Evolutionary conservation across 257 asterid species (phyloP).

Genomic region (Plantago major): DNA sequence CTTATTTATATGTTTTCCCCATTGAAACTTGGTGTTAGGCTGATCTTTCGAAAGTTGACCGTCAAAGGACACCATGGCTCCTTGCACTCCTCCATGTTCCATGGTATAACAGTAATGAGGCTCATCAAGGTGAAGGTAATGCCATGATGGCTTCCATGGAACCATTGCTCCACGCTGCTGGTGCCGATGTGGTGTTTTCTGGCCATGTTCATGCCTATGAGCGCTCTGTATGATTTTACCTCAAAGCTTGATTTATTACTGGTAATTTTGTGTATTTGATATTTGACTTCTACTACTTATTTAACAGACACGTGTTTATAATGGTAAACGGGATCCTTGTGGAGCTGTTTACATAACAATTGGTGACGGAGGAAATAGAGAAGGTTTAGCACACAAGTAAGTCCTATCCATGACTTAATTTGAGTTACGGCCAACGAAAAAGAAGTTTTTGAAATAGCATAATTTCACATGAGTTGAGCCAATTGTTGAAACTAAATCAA

Average conservation of each 20-base stretch:
- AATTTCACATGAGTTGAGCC: background rate
- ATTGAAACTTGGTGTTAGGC: conserved; percentile 39
- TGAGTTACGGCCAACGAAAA: background rate
- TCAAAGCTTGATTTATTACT: background rate
- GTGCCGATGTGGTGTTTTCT: conserved; percentile 60
- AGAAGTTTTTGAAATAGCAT: background rate
- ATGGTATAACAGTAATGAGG: conserved; percentile 87
- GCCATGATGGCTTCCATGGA: conserved; percentile 81
- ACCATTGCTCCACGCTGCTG: conserved; percentile 66
- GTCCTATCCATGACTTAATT: conserved; percentile 17
- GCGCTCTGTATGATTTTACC: conserved; percentile 57
- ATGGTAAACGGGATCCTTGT: conserved; percentile 55
- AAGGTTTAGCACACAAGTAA: conserved; percentile 78
- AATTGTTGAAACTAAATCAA: background rate
- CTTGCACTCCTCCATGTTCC: conserved; percentile 77
- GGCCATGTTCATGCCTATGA: conserved; percentile 99
- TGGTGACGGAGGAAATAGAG: conserved; percentile 95
- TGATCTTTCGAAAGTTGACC: conserved; percentile 70
- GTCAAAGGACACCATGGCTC: conserved; percentile 76
- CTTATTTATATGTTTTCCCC: conserved; percentile 8
- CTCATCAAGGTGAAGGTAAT: conserved; percentile 92
- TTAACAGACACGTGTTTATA: conserved; percentile 58
- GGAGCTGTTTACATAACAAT: conserved; percentile 86
- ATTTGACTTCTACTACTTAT: conserved; percentile 15
- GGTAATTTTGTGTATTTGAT: conserved; percentile 7